A percentile compares a stretch with the other conserved stretches of the same genome.
phyloP scores from a whole-genome alignment of 805 yeast species.

The Candida silvatica region DNA sequence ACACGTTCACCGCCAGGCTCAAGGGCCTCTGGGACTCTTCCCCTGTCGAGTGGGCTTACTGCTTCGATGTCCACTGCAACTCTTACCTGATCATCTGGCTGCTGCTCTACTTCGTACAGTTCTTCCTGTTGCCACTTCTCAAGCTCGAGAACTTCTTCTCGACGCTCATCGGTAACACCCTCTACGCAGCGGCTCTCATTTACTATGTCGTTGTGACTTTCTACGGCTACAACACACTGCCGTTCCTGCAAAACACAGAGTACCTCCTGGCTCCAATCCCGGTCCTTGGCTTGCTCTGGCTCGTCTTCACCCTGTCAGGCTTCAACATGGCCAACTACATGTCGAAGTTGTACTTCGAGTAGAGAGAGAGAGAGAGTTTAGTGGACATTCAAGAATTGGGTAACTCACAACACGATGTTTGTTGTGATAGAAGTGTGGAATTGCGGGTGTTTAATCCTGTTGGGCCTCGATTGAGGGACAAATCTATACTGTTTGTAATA shows the following conservation, averaged over 20 bases:
- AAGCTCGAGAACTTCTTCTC: constrained; percentile 57
- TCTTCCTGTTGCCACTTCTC: constrained; percentile 64
- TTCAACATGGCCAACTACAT: constrained; percentile 66
- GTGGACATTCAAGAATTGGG: neutral
- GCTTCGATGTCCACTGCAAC: constrained; percentile 91
- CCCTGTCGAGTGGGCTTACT: constrained; percentile 85
- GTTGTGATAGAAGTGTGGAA: no score
- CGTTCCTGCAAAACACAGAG: constrained; percentile 57
- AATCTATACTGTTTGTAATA: neutral
- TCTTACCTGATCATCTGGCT: constrained; percentile 80
- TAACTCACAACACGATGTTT: no score
- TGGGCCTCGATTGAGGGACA: no score
- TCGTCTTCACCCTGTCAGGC: constrained; percentile 51
- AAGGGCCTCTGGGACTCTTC: constrained; percentile 21
- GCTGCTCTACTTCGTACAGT: constrained; percentile 63
- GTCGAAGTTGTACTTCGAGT: constrained; percentile 31
- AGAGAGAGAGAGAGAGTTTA: no score
- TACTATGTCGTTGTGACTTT: constrained; percentile 77
- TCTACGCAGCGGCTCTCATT: constrained; percentile 65
- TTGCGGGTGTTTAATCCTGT: no score
- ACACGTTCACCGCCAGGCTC: neutral
- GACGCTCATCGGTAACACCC: constrained; percentile 66
- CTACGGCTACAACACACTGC: constrained; percentile 79
- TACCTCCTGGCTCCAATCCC: constrained; percentile 58
- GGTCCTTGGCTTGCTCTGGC: constrained; percentile 45